Evolutionary conservation across 2,329 filamentous ascomycete genomes (phyloP).

Genomic region (Cladosporium cucumerinum): DNA sequence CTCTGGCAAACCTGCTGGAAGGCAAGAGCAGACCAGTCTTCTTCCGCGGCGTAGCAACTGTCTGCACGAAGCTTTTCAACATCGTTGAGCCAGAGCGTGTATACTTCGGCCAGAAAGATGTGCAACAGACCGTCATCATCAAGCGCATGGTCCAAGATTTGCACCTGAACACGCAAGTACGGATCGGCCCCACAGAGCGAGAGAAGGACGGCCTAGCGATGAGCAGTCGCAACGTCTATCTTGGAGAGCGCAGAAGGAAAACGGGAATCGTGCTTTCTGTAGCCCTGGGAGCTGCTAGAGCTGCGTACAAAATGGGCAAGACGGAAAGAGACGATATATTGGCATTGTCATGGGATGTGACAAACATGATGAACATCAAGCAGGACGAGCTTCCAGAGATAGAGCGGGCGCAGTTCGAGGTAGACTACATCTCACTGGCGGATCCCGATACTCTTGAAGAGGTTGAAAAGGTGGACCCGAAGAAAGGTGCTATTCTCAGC

Average conservation of each 20-base stretch:
- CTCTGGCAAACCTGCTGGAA: conserved; percentile 76
- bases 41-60: conserved; percentile 91
- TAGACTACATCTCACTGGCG: conserved; percentile 90
- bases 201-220: conserved; percentile 81
- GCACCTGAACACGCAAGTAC: conserved; percentile 70
- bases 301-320: conserved; percentile 56
- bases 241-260: conserved; percentile 69
- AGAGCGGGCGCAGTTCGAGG: conserved; percentile 68
- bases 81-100: conserved; percentile 73
- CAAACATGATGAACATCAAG: conserved; percentile 53
- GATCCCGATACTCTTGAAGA: conserved; percentile 83
- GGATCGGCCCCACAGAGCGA: conserved; percentile 70
- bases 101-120: conserved; percentile 96
- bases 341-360: conserved; percentile 62
- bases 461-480: conserved; percentile 65
- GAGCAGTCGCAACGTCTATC: conserved; percentile 90
- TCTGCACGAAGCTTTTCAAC: conserved; percentile 92
- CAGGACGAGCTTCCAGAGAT: conserved; percentile 60
- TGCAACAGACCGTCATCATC: conserved; percentile 92
- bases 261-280: conserved; percentile 70
- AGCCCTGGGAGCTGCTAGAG: conserved; percentile 68
- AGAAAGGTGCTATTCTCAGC: conserved; percentile 76
- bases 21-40: conserved; percentile 86
- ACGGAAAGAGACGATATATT: conserved; percentile 65
- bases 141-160: conserved; percentile 85